phyloP scores from a whole-genome alignment of 2,329 filamentous ascomycete species.

The Neofusicoccum umdonicola region DNA sequence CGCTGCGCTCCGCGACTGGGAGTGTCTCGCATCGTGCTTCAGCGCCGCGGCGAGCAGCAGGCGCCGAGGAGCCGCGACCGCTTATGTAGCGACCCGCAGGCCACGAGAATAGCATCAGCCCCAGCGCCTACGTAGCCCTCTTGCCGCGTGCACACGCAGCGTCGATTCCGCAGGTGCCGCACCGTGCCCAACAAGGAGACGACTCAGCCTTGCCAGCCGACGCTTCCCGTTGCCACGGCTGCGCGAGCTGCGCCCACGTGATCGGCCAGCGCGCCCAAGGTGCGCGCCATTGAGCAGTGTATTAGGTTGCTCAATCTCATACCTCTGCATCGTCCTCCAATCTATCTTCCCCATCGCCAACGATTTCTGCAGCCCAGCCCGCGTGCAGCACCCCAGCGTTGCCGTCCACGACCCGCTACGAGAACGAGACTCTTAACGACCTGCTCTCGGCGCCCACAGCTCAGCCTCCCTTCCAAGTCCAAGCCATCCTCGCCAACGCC shows the following conservation, averaged over 20 bases:
- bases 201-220: not conserved
- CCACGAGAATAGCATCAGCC: conserved; percentile 11
- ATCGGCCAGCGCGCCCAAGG: not conserved
- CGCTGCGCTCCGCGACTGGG: not conserved
- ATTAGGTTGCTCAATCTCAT: conserved; percentile 13
- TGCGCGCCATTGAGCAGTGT: not conserved
- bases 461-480: conserved; percentile 18
- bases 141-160: not conserved
- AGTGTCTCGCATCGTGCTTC: conserved; percentile 11
- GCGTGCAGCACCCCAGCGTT: conserved; percentile 1
- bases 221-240: conserved; percentile 1
- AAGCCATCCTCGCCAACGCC: conserved; percentile 27
- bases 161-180: conserved; percentile 3
- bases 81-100: conserved; percentile 4
- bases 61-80: conserved; percentile 7
- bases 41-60: not conserved
- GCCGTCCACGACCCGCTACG: not conserved
- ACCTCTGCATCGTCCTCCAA: conserved; percentile 5
- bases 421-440: conserved; percentile 14
- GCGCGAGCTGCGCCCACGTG: not conserved
- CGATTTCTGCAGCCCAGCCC: conserved; percentile 6
- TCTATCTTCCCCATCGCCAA: not conserved
- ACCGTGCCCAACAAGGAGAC: not conserved
- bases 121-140: conserved; percentile 8
- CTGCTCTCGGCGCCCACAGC: conserved; percentile 10